Evolutionary conservation across 192 early-diverging fungal species (phyloP).

Genomic region (Coemansia sp.): DNA sequence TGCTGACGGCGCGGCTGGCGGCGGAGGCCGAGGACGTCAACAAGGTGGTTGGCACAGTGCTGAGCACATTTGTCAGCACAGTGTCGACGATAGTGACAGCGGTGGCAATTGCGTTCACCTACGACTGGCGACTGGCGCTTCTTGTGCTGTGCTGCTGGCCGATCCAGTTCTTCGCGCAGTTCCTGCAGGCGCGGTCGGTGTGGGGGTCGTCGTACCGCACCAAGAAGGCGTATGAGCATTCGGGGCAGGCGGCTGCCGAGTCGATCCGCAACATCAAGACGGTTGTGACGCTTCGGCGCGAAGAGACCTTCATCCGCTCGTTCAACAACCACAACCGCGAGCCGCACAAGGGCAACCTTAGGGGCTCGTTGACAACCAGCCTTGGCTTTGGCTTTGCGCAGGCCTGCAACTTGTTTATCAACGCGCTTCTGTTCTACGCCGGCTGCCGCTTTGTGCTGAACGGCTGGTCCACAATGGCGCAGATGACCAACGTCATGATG

Average conservation of each 20-base stretch:
- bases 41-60: slow-evolving; percentile 45
- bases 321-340: slow-evolving; percentile 50
- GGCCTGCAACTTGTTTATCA: slow-evolving; percentile 58
- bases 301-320: slow-evolving; percentile 51
- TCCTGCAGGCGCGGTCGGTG: slow-evolving; percentile 60
- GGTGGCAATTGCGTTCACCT: slow-evolving; percentile 53
- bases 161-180: slow-evolving; percentile 63
- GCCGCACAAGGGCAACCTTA: slow-evolving; percentile 47
- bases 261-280: slow-evolving; percentile 82
- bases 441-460: slow-evolving; percentile 57
- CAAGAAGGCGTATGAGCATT: slow-evolving; percentile 65
- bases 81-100: slow-evolving; percentile 35
- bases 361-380: slow-evolving; percentile 40
- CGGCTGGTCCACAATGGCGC: slow-evolving; percentile 46
- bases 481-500: slow-evolving; percentile 49
- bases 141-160: slow-evolving; percentile 68
- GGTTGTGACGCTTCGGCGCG: slow-evolving; percentile 69
- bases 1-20: slow-evolving; percentile 67
- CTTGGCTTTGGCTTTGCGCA: slow-evolving; percentile 58
- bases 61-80: slow-evolving; percentile 34
- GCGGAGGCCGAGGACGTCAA: slow-evolving; percentile 64
- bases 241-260: slow-evolving; percentile 77
- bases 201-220: slow-evolving; percentile 51
- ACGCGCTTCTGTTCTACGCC: slow-evolving; percentile 60
- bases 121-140: slow-evolving; percentile 63